A percentile compares a stretch with the other conserved stretches of the same genome.
These are phyloP conservation scores for Pichia insulana DNA, from an alignment of 805 yeast genomes.

Conservation along the genomic window DNA sequence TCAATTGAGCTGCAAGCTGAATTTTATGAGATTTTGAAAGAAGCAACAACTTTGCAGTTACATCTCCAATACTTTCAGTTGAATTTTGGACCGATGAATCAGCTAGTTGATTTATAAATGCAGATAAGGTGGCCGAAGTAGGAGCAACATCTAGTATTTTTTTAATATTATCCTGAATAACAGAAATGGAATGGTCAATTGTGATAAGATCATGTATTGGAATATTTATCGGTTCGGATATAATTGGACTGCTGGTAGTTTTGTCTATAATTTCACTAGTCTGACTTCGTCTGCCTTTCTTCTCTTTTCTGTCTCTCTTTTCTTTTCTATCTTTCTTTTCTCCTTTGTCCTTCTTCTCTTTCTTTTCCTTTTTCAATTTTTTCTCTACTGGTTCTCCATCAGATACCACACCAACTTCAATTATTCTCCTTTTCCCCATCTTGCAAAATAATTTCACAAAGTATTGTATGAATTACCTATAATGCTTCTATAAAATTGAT, in stretches of 20 bases:
- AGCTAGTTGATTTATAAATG: constrained; percentile 17
- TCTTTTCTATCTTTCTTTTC: constrained; percentile 5
- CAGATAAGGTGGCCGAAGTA: constrained; percentile 33
- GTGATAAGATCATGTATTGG: constrained; percentile 11
- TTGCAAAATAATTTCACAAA: no score
- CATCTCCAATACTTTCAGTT: constrained; percentile 13
- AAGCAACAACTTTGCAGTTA: constrained; percentile 38
- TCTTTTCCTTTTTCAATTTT: constrained; percentile 3
- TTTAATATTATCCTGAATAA: constrained; percentile 43
- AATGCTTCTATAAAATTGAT: no score
- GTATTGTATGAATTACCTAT: no score
- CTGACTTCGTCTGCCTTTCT: constrained; percentile 2
- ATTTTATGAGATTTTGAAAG: constrained; percentile 46
- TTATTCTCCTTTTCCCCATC: constrained; percentile 4
- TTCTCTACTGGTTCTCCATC: neutral
- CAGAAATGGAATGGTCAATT: constrained; percentile 45
- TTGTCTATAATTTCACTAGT: constrained; percentile 5
- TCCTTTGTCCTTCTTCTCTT: constrained; percentile 4
- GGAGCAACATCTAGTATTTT: constrained; percentile 52
- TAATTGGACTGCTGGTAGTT: neutral
- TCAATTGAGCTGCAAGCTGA: constrained; percentile 51
- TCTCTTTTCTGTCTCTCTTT: constrained; percentile 5
- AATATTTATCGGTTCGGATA: constrained; percentile 1
- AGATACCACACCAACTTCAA: neutral
- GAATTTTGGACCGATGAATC: neutral